Evolutionary conservation across 345 rosid species (phyloP), one percentile per base, ranked within the genome.

Genomic region (Murraya koenigii): DNA sequence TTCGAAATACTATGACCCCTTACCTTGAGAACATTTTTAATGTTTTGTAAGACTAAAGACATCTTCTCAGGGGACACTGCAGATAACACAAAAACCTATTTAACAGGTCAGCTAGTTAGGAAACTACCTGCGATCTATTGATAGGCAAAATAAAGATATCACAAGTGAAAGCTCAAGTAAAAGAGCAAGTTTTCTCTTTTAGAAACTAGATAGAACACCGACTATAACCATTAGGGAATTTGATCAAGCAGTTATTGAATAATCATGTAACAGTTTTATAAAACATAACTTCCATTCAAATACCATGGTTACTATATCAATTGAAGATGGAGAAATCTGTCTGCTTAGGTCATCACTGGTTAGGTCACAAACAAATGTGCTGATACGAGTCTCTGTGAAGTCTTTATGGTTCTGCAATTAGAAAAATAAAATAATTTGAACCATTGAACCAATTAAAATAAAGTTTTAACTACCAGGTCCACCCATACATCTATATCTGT

Each of bases 11-110:
- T 5, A 44, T 2, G 38, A 66, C n/a, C 61, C 17, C 26, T 63
- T 84, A 90, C 99, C 96, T 93, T 93, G 20, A 95, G 90, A 78
- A 93, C 88, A 77, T 85, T 92, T 73, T 65, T 86, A 74, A 93
- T 84, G 78, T 95, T 93, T 81, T 88, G 89, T 86, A 95, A 79
- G 44, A 91, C 91, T 41, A 86, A 75, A 74, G 93, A 85, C 99
- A 95, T 93, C 88, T 91, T 92, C 86, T 93, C 98, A 41, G 98
- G 98, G 22, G 97, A 92, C 75, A 93, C 93, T 82, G 98, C 98
- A 84, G 98, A 92, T 83, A 93, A 88, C 58, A 93, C 88, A 86
- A 95, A 95, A 79, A 93, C 92, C 97, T 95, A 88, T 89, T 91
- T 88, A 85, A 86, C 85, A 86, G 54, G 91, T 89, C 84, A 89